Percentiles rank a stretch among this genome's conserved stretches.
Evolutionary conservation across 768 basidiomycete genomes (phyloP).

Genomic region (Sporobolomyces phaffii): DNA sequence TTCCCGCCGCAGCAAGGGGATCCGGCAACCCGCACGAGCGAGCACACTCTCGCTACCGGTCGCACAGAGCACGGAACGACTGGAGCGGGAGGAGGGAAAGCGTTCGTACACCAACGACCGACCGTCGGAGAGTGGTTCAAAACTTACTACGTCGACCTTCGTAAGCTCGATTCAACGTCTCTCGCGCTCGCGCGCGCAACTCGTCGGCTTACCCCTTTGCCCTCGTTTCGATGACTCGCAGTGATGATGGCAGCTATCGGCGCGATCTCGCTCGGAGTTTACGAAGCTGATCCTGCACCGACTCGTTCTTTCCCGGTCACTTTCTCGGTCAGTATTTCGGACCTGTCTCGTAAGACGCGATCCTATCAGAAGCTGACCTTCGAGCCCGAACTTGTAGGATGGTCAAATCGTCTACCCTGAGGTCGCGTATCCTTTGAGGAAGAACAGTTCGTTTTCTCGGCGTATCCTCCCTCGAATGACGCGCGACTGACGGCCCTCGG

Average conservation of each 20-base stretch:
- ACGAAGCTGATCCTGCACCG: constrained; percentile 51
- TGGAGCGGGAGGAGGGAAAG: not conserved
- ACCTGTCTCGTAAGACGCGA: too few relatives aligned
- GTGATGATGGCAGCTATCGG: constrained; percentile 59
- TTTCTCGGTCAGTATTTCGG: constrained; percentile 10
- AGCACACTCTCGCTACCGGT: too few relatives aligned
- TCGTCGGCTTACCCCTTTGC: not conserved
- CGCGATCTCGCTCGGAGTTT: constrained; percentile 54
- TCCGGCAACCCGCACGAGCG: too few relatives aligned
- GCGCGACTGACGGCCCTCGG: too few relatives aligned
- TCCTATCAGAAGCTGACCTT: too few relatives aligned
- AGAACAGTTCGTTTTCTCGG: constrained; percentile 43
- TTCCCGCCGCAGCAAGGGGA: too few relatives aligned
- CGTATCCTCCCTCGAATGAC: not conserved
- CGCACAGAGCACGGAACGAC: too few relatives aligned
- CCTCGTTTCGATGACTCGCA: too few relatives aligned
- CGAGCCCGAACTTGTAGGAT: too few relatives aligned
- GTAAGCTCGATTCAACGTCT: not conserved
- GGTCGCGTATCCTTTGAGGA: constrained; percentile 54
- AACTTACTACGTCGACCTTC: constrained; percentile 53
- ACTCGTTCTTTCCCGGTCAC: constrained; percentile 44
- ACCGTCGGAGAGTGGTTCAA: constrained; percentile 50
- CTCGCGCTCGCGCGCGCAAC: not conserved
- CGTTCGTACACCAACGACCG: constrained; percentile 42
- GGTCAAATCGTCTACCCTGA: constrained; percentile 56